Percentiles rank a stretch among this genome's conserved stretches.
Conservation (phyloP, 2,329 filamentous ascomycete species). For the Pyricularia sp. region DNA sequence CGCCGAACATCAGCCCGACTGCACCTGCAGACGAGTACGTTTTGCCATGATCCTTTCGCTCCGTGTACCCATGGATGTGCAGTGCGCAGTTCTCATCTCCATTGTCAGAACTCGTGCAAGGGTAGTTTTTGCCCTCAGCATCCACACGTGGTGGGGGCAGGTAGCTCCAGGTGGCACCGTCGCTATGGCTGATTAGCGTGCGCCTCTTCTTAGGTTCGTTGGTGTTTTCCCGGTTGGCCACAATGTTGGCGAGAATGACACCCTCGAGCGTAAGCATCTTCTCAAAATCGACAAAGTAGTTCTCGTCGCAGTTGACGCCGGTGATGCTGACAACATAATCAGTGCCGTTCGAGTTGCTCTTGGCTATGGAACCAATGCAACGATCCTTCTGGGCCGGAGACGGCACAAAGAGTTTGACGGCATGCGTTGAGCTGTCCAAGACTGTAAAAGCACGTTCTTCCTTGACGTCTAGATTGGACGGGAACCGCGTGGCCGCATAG, state of each 20-base stretch:
- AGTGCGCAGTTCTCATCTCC: slow-evolving; percentile 63
- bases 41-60: slow-evolving; percentile 66
- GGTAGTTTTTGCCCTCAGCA: slow-evolving; percentile 55
- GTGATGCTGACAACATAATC: slow-evolving; percentile 77
- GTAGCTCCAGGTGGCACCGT: slow-evolving; percentile 76
- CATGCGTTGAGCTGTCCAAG: slow-evolving; percentile 86
- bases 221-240: slow-evolving; percentile 57
- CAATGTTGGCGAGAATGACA: slow-evolving; percentile 74
- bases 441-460: slow-evolving; percentile 82
- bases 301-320: slow-evolving; percentile 66
- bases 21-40: slow-evolving; percentile 83
- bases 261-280: slow-evolving; percentile 89
- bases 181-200: slow-evolving; percentile 91
- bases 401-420: slow-evolving; percentile 86
- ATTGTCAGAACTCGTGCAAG: slow-evolving; percentile 43
- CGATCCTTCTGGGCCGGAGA: slow-evolving; percentile 52
- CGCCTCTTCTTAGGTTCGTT: slow-evolving; percentile 66
- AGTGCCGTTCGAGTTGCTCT: slow-evolving; percentile 97
- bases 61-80: slow-evolving; percentile 92
- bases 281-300: slow-evolving; percentile 85
- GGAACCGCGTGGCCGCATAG: slow-evolving; percentile 78
- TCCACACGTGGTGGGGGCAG: slow-evolving; percentile 61
- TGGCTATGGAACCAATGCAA: slow-evolving; percentile 78
- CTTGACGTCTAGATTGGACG: slow-evolving; percentile 65
- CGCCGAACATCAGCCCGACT: slow-evolving; percentile 78